A percentile compares a stretch with the other conserved stretches of the same genome.
These are phyloP conservation scores for Chloranthus sessilifolius DNA, from an alignment of 164 flowering plant species.

Conservation along the genomic window DNA sequence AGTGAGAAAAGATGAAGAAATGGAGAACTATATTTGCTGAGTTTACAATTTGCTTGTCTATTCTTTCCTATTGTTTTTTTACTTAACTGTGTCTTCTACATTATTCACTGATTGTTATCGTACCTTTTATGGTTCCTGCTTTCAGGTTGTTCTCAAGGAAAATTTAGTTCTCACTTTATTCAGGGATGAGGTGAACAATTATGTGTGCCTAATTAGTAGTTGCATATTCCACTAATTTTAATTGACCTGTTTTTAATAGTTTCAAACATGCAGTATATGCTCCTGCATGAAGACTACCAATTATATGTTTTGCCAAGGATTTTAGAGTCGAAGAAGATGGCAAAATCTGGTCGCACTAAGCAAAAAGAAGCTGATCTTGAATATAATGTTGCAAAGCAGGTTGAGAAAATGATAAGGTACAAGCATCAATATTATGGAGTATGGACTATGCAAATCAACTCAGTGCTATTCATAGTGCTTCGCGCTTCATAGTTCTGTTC, in stretches of 20 bases:
- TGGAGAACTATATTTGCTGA: too few relatives aligned
- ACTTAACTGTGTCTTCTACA: background rate
- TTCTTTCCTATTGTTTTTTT: too few relatives aligned
- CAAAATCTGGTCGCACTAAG: slow-evolving; percentile 91
- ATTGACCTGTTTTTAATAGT: slow-evolving; percentile 8
- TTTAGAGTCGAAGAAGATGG: slow-evolving; percentile 94
- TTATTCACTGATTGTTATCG: background rate
- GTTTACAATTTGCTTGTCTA: too few relatives aligned
- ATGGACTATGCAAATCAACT: background rate
- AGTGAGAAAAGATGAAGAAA: too few relatives aligned
- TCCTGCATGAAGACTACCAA: slow-evolving; percentile 93
- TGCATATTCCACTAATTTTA: background rate
- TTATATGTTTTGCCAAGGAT: slow-evolving; percentile 85
- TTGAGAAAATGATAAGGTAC: slow-evolving; percentile 96
- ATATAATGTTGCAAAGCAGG: slow-evolving; percentile 98
- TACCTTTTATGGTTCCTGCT: slow-evolving; percentile 6
- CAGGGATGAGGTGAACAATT: slow-evolving; percentile 78
- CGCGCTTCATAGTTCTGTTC: too few relatives aligned
- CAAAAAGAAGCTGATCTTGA: slow-evolving; percentile 98
- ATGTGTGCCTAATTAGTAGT: background rate
- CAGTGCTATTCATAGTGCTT: too few relatives aligned
- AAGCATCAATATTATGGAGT: background rate
- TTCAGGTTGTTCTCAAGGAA: slow-evolving; percentile 92
- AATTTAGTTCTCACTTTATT: slow-evolving; percentile 75
- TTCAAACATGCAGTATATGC: slow-evolving; percentile 53